Base-by-base conservation (phyloP, 768 basidiomycete genomes). In the Phanerochaete sordida region DNA sequence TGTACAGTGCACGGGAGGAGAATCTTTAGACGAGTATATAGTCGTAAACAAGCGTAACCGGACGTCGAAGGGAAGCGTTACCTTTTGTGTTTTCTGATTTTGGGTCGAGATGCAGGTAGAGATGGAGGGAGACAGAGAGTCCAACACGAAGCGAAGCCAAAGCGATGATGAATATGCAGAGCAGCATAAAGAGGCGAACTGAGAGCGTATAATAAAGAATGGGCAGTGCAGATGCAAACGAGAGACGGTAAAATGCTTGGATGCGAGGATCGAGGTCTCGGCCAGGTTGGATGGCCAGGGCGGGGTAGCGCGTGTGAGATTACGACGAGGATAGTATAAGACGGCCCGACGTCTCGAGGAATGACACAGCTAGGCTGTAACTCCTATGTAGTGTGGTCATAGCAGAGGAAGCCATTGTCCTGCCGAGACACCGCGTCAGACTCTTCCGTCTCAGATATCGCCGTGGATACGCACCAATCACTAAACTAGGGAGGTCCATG, bases 331-430 rank as follows among this genome's bases (percentile, higher is more conserved):
- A 27, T 49, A 27, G 26, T 49, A 49, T 49, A 56, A 33, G 53
- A 47, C 52, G 43, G 39, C 47, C 19, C 46, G 27, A 28, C 35
- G 59, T 55, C 46, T 19, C 46, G 16, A 49, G 33, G 33, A 35
- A 35, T 13, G n/a, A 49, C 48, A 49, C 11, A 11, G 48, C n/a
- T 27, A 49, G 48, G 48, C 24, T 5, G 33, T 12, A 19, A 33
- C 28, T 21, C 51, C 51, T 49, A 52, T 31, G 48, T 45, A 62
- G 53, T 15, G 51, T 27, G 51, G 62, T 70, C 80, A 92, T 73
- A 92, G 74, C 52, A 94, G 75, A 28, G 92, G 92, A 59, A 93
- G 76, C 92, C 92, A 94, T 82, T 93, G 92, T 57, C 92, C 91
- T 93, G 30, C 19, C 48, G 43, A 43, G 9, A 28, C 23, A 19